Base-by-base conservation (phyloP, 441 rosid species). In the Euphorbia celastroides region DNA sequence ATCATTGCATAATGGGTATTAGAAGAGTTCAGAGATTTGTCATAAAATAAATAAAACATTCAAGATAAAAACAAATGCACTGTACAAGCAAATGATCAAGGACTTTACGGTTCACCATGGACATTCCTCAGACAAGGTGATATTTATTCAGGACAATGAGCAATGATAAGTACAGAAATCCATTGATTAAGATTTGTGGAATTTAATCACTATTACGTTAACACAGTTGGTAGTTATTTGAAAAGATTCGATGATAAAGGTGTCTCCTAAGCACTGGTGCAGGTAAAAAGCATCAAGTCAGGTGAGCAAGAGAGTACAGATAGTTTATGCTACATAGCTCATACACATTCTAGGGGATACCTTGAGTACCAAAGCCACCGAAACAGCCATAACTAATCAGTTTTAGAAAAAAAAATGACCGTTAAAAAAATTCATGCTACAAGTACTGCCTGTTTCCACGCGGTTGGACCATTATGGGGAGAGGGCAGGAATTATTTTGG, bases 1-100 rank as follows among this genome's bases (percentile, higher is more conserved):
- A 78, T 64, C 57, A 73, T 78, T 59, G 65, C 34, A 60, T 55
- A 59, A 70, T 64, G 62, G 65, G 46, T 14, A 65, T 60, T 44
- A 54, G 60, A 60, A 48, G 32, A 31, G 50, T 22, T 23, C 48
- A 67, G 57, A 31, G 31, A 16, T 19, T 30, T 25, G 26, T 17
- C 12, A 31, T 36, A 36, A 50, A 25, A 36, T 27, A 54, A 19
- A 56, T 27, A 57, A 65, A 23, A n/a, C 10, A 61, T 23, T 28
- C 20, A 44, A n/a, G 19, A 26, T 22, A 27, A 36, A 58, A 58
- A 38, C 30, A 61, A 52, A 26, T 5, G 38, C 60, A 42, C 19
- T 34, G 1, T 30, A 52, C 22, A 44, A 41, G 28, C 34, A 48
- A 54, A 26, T 23, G 31, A 52, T 52, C 13, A 20, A 55, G 58